Evolutionary conservation across 176 grass and related monocot species (phyloP), one percentile per base, ranked within the genome.

Genomic region (Alopecurus myosuroides): DNA sequence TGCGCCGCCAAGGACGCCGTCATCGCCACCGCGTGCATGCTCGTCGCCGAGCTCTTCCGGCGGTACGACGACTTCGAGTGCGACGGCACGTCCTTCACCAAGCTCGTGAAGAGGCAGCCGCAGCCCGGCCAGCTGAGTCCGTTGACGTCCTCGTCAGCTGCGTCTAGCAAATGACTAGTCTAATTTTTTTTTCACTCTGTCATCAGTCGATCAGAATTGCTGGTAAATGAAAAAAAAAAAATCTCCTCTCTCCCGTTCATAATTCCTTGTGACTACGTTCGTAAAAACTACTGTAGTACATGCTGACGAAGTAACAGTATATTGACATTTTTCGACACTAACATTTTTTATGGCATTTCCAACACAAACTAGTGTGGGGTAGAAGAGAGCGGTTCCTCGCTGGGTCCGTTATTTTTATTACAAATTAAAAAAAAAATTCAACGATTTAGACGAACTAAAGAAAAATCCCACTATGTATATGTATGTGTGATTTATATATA

Each of bases 1-100:
- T 98, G 95, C 83, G 92, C 95, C 1, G 95, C 95, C 45, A 98
- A 98, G 87, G 95, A 98, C 29, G 88, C 81, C 57, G 95, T 95
- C 9, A 79, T 94, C 0, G 93, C 86, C 75, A 98, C 95, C 2
- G 95, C 92, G 0, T 98, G 95, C 82, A 84, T 98, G 84, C 89
- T 98, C 44, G 25, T 98, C 29, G 95, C 92, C 19, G 84, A 98
- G 90, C 77, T 98, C 0, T 90, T 94, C 86, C 79, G 79, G 12
- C 78, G 88, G 2, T 98, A 98, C 76, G 95, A 98, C 33, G 90
- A 94, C 66, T 98, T 98, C 52, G 61, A 82, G 49, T 85, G 89
- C 41, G 62, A 84, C 10, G 77, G 81, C 40, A 17, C 44, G 0
- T 30, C 82, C 0, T 89, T 98, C 70, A 94, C 92, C 26, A 94